Conservation (phyloP, 176 grass and related monocot species). For the Phragmites australis region DNA sequence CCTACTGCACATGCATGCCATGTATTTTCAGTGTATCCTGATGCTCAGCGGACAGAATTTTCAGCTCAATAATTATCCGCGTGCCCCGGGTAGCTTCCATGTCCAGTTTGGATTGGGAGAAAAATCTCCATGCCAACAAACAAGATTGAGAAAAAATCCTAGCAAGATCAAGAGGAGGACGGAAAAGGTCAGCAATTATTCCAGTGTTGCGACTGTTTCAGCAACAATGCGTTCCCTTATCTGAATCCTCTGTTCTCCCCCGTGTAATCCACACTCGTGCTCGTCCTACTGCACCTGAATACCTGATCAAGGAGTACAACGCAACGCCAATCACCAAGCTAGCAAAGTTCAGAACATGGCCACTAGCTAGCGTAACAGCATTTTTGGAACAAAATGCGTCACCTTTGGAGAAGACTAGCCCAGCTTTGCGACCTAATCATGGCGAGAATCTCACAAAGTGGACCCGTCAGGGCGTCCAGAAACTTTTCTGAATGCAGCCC, state of each 20-base stretch:
- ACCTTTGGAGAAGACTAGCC: background rate
- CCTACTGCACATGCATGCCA: slow-evolving; percentile 29
- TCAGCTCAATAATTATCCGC: slow-evolving; percentile 31
- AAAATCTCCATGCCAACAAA: background rate
- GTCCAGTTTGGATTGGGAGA: slow-evolving; percentile 11
- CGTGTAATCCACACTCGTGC: no score
- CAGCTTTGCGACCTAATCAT: slow-evolving; percentile 1
- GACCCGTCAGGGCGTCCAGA: background rate
- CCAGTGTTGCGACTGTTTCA: slow-evolving; percentile 1
- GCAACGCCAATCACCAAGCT: no score
- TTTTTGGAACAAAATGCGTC: slow-evolving; percentile 9
- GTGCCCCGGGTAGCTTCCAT: slow-evolving; percentile 19
- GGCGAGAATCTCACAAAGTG: slow-evolving; percentile 33
- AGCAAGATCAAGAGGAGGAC: background rate
- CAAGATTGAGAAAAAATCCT: background rate
- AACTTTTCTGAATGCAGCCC: background rate
- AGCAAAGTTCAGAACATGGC: no score
- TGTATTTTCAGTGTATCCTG: background rate
- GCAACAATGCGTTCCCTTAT: slow-evolving; percentile 5
- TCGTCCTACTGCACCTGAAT: no score
- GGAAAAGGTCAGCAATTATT: background rate
- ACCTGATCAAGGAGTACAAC: no score
- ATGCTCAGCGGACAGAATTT: slow-evolving; percentile 34
- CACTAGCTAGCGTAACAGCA: background rate
- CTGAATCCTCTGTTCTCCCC: background rate